Percentiles rank a stretch among this genome's conserved stretches.
These are phyloP conservation scores for Colletotrichum sp. DNA, from an alignment of 2,329 filamentous ascomycete species.

Conservation along the genomic window DNA sequence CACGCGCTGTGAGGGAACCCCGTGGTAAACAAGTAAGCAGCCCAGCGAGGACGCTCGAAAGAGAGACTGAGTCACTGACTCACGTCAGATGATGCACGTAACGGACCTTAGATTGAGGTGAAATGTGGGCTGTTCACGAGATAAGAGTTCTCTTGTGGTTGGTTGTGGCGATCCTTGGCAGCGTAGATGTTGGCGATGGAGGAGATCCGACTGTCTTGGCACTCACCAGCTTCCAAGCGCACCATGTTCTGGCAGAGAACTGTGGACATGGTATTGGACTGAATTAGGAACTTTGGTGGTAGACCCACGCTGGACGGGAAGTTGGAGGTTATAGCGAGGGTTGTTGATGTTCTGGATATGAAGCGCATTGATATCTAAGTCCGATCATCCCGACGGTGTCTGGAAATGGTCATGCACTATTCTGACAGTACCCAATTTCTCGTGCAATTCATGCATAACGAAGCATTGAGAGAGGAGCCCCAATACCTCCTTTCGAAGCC, in stretches of 20 bases:
- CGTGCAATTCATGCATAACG: background rate
- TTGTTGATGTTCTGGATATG: background rate
- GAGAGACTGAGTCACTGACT: background rate
- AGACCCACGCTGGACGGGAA: background rate
- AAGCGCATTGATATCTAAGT: background rate
- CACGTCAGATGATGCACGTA: background rate
- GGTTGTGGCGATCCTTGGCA: background rate
- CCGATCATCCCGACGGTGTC: background rate
- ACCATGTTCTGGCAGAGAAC: background rate
- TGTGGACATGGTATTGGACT: background rate
- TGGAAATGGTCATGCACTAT: background rate
- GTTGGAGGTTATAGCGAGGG: background rate
- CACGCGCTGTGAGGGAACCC: background rate
- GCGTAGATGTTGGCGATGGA: background rate
- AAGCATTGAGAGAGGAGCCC: background rate
- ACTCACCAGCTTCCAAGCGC: background rate
- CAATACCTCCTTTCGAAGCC: too few relatives aligned
- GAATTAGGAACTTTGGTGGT: background rate
- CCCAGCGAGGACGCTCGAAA: background rate
- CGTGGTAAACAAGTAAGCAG: background rate
- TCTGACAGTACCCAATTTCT: background rate
- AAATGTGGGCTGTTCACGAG: too few relatives aligned
- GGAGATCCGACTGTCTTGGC: background rate
- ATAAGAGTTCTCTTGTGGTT: background rate
- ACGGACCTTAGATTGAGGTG: background rate